These are phyloP conservation scores for Mycena floridula DNA, from an alignment of 768 basidiomycete species.

Conservation along the genomic window DNA sequence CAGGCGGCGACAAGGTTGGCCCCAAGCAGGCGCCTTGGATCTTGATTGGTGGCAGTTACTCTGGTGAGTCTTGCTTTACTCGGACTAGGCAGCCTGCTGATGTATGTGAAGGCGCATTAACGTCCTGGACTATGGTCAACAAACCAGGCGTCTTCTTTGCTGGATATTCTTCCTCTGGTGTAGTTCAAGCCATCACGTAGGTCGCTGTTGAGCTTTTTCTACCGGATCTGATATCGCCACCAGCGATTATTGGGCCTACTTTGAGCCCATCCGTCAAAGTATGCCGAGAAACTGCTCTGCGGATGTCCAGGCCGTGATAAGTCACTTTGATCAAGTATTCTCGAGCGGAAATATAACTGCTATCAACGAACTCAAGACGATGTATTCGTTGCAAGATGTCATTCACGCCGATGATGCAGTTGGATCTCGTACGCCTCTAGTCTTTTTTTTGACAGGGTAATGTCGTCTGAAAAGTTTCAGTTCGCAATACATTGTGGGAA, in stretches of 20 bases:
- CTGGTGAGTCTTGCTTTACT: constrained; percentile 23
- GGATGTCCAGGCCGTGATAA: constrained; percentile 59
- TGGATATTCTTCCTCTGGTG: constrained; percentile 60
- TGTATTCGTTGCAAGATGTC: constrained; percentile 52
- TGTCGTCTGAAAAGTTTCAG: constrained; percentile 35
- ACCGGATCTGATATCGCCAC: constrained; percentile 1
- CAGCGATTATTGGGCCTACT: constrained; percentile 65
- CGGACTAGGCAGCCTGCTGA: constrained; percentile 9
- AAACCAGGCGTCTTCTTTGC: constrained; percentile 56
- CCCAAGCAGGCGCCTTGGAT: constrained; percentile 49
- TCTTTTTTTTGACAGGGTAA: constrained; percentile 24
- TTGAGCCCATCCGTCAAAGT: constrained; percentile 59
- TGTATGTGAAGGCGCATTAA: constrained; percentile 8
- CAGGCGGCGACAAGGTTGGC: constrained; percentile 51
- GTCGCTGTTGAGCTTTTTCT: constrained; percentile 8
- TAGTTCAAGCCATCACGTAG: constrained; percentile 55
- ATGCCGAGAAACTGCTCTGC: constrained; percentile 74
- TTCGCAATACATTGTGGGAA: constrained; percentile 55
- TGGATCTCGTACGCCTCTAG: constrained; percentile 41
- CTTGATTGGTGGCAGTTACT: constrained; percentile 46
- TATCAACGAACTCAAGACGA: constrained; percentile 48
- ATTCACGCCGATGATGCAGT: constrained; percentile 62
- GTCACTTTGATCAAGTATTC: constrained; percentile 56
- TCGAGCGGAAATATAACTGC: constrained; percentile 33
- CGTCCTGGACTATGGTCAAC: constrained; percentile 21